phyloP scores from a whole-genome alignment of 1,139 yeast species.

The Lodderomyces oxycetoniae region DNA sequence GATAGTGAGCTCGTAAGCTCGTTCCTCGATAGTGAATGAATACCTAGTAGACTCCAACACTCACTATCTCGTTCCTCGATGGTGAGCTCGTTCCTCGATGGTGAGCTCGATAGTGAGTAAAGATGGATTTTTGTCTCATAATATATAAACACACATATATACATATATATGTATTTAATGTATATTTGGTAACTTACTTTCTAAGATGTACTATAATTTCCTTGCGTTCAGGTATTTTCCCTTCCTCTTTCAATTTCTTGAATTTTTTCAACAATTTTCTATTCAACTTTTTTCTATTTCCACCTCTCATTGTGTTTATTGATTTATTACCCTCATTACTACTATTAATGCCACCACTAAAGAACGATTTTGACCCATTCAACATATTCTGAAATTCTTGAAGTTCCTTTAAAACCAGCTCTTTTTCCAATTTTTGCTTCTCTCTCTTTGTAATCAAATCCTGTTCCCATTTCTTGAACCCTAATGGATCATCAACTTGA shows the following conservation, averaged over 20 bases:
- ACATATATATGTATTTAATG: no score
- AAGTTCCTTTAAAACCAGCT: constrained; percentile 16
- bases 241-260: constrained; percentile 24
- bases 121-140: no score
- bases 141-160: no score
- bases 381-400: constrained; percentile 20
- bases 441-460: constrained; percentile 20
- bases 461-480: constrained; percentile 39
- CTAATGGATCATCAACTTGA: constrained; percentile 21
- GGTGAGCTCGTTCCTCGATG: no score
- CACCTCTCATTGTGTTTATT: constrained; percentile 8
- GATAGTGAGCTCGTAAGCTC: no score
- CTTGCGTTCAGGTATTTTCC: constrained; percentile 13
- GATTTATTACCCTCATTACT: background rate
- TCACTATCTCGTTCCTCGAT: no score
- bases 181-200: no score
- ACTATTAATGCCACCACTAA: constrained; percentile 6
- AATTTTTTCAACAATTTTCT: constrained; percentile 28
- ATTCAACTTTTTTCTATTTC: constrained; percentile 30
- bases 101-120: no score
- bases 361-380: constrained; percentile 16
- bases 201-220: background rate
- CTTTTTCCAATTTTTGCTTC: constrained; percentile 16
- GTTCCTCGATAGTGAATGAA: no score
- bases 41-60: no score